Base-by-base conservation (phyloP, 1,284 basidiomycete genomes). In the Ustilago curta region DNA sequence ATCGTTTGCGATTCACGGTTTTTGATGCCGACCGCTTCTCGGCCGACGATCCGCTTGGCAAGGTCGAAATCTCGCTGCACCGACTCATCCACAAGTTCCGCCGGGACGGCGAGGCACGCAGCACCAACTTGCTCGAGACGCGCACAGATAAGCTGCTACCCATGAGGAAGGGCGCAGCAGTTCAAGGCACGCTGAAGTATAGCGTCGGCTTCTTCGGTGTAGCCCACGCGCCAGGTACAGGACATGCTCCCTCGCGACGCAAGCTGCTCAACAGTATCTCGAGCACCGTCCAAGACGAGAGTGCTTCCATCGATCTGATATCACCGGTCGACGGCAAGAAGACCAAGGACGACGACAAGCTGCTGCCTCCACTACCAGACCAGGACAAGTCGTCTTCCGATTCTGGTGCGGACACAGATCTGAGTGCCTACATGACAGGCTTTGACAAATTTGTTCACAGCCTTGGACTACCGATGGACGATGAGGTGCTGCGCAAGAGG, bases 11-110 rank as follows among this genome's bases (percentile, higher is more conserved):
- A 19, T 53, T 83, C 47, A 75, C 71, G 4, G 75, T 81, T 25
- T 80, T 77, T 43, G 80, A 81, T 50, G 80, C 81, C 27, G 81
- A 83, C 35, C 78, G 81, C 23, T 83, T 83, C 70, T 79, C 76
- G n/a, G 75, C 75, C 4, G 81, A 83, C 43, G 81, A 83, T 45
- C 76, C 78, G n/a, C 69, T 83, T 0, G 81, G 81, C 51, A 78
- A 80, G 59, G 51, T 83, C 27, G 80, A 81, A 31, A 66, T 83
- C 40, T 70, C 70, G 3, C 54, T 83, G 44, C 75, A 73, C 45
- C 56, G 65, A 0, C 77, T 83, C 31, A 78, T 81, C 31, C 69
- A 64, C 47, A 67, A 70, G 21, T 68, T 65, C 42, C 44, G 51
- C 7, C 60, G 63, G 8, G 57, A 64, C 0, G 68, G 59, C 29